phyloP scores from a whole-genome alignment of 2,329 filamentous ascomycete genomes.

The Magnaporthales sp. region DNA sequence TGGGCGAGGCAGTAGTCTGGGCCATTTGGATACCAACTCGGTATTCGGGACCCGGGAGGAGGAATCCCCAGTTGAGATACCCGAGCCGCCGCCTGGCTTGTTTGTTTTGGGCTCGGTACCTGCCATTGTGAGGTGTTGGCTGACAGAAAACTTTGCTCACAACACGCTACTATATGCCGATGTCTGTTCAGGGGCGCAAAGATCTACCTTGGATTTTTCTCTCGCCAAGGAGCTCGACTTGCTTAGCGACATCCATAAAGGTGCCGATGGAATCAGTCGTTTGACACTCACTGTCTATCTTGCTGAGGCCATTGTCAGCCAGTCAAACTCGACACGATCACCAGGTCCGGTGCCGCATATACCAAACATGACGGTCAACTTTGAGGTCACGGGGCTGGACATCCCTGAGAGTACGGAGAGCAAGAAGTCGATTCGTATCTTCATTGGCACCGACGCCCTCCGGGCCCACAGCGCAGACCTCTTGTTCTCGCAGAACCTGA shows the following conservation, averaged over 20 bases:
- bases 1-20: constrained; percentile 79
- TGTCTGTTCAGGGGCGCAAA: constrained; percentile 84
- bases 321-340: constrained; percentile 64
- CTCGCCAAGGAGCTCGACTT: constrained; percentile 70
- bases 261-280: constrained; percentile 55
- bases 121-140: constrained; percentile 91
- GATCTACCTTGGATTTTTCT: constrained; percentile 69
- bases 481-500: constrained; percentile 81
- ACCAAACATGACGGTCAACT: constrained; percentile 71
- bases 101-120: constrained; percentile 84
- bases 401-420: constrained; percentile 38
- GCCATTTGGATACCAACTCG: constrained; percentile 64
- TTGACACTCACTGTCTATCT: constrained; percentile 80
- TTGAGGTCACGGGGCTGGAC: constrained; percentile 59
- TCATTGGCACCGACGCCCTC: constrained; percentile 82
- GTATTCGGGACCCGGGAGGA: constrained; percentile 49
- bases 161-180: constrained; percentile 84
- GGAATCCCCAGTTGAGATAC: constrained; percentile 62
- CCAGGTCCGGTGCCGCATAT: constrained; percentile 67
- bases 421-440: constrained; percentile 67
- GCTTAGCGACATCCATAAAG: constrained; percentile 53
- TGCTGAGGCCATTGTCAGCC: constrained; percentile 78
- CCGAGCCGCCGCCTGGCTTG: constrained; percentile 72
- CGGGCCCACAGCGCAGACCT: constrained; percentile 83
- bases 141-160: constrained; percentile 84